These are phyloP conservation scores for Aspergillus aculeatinus DNA, from an alignment of 2,329 filamentous ascomycete genomes.

Conservation along the genomic window DNA sequence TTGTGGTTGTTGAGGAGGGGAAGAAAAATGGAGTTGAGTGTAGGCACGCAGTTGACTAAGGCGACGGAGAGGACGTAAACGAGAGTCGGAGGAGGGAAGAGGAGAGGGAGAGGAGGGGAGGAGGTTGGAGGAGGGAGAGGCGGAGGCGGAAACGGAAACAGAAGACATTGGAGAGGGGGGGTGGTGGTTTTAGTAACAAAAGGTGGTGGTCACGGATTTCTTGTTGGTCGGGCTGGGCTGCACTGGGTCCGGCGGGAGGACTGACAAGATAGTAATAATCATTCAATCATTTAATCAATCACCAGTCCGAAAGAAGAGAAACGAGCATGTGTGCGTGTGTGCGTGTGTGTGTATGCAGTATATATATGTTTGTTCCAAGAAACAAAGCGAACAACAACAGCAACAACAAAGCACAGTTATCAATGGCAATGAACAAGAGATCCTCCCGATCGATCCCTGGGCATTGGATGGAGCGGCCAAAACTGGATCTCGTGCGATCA, in stretches of 20 bases:
- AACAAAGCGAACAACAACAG: not conserved
- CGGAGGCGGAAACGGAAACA: conserved; percentile 39
- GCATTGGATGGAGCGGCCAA: not conserved
- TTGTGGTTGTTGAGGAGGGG: not conserved
- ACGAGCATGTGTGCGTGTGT: not conserved
- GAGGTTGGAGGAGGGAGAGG: conserved; percentile 27
- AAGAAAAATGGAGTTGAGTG: conserved; percentile 33
- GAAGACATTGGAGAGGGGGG: conserved; percentile 21
- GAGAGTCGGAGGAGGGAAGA: conserved; percentile 29
- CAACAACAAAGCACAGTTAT: not conserved
- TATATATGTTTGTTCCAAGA: not conserved
- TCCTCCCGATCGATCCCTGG: not conserved
- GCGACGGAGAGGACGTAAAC: conserved; percentile 39
- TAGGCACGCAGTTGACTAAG: conserved; percentile 43
- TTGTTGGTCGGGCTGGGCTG: no score
- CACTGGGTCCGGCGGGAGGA: no score
- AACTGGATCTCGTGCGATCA: conserved; percentile 16
- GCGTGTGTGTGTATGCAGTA: no score
- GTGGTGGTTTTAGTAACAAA: no score
- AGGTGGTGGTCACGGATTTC: no score
- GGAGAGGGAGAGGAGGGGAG: conserved; percentile 26
- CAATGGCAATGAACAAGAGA: not conserved
- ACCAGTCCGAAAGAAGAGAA: not conserved
- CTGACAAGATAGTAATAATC: not conserved
- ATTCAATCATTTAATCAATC: not conserved